These are phyloP conservation scores for Taxillus chinensis DNA, from an alignment of 164 flowering plant genomes.

Conservation along the genomic window DNA sequence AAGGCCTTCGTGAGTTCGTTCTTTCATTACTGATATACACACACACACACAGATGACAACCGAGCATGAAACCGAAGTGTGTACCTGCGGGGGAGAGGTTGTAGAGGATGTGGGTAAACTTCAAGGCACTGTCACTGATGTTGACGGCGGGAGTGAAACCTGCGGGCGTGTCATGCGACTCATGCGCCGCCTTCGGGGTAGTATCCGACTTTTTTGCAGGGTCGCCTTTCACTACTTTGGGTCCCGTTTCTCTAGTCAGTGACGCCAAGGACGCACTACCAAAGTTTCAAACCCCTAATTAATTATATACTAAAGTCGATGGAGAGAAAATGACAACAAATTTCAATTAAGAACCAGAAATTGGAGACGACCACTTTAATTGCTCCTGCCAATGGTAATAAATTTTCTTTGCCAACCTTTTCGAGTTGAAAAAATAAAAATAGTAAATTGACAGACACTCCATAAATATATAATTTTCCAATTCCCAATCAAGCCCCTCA, in stretches of 20 bases:
- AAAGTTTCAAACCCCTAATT: background rate
- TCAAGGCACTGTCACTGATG: constrained; percentile 77
- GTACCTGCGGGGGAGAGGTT: constrained; percentile 92
- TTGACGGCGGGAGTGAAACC: constrained; percentile 38
- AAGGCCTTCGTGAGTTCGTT: too few relatives aligned
- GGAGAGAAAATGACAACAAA: background rate
- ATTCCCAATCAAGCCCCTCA: too few relatives aligned
- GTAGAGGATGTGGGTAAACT: constrained; percentile 95
- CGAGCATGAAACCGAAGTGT: too few relatives aligned
- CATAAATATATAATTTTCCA: too few relatives aligned
- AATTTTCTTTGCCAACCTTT: too few relatives aligned
- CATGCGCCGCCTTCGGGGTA: constrained; percentile 29
- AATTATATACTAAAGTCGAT: background rate
- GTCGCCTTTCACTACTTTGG: constrained; percentile 89
- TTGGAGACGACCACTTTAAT: too few relatives aligned
- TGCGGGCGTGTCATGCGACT: constrained; percentile 15
- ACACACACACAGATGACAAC: too few relatives aligned
- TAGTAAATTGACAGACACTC: too few relatives aligned
- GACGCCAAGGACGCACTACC: constrained; percentile 94
- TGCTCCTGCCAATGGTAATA: too few relatives aligned
- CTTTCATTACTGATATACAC: too few relatives aligned
- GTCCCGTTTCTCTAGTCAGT: constrained; percentile 83
- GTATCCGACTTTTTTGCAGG: constrained; percentile 44
- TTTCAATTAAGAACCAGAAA: background rate
- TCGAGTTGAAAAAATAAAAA: too few relatives aligned